Evolutionary conservation across 2,329 filamentous ascomycete genomes (phyloP).

Genomic region (Lasiodiplodia hormozganensis): DNA sequence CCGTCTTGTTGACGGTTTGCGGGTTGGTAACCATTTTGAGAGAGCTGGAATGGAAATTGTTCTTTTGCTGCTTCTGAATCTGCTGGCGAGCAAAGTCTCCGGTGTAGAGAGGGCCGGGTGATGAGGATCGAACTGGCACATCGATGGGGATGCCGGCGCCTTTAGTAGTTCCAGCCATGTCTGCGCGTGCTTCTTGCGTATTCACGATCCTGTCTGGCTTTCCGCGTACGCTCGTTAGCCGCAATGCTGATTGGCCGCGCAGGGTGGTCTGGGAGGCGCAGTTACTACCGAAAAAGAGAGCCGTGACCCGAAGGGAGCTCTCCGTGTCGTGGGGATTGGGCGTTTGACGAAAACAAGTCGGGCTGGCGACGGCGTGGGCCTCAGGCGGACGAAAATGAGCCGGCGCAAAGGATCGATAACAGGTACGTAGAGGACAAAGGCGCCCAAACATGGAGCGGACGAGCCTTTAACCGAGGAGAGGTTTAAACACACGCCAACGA

Average conservation of each 20-base stretch:
- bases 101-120: constrained; percentile 57
- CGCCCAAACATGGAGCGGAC: constrained; percentile 13
- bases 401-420: constrained; percentile 30
- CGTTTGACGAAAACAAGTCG: constrained; percentile 26
- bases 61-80: constrained; percentile 63
- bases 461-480: constrained; percentile 21
- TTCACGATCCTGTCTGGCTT: constrained; percentile 28
- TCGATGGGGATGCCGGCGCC: constrained; percentile 41
- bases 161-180: constrained; percentile 48
- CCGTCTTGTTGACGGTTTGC: constrained; percentile 83
- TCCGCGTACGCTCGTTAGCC: constrained; percentile 23
- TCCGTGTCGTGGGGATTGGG: constrained; percentile 25
- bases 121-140: constrained; percentile 41
- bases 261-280: constrained; percentile 26
- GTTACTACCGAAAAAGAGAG: constrained; percentile 27
- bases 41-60: constrained; percentile 66
- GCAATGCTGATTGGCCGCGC: constrained; percentile 14
- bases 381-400: constrained; percentile 31
- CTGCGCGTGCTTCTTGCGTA: constrained; percentile 22
- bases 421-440: constrained; percentile 18
- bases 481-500: not conserved
- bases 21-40: constrained; percentile 40
- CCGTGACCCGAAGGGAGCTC: constrained; percentile 24
- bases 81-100: constrained; percentile 64
- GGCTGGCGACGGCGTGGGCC: constrained; percentile 21